Evolutionary conservation across 306 rosid genomes (phyloP).

Genomic region (Pachyrhizus erosus): DNA sequence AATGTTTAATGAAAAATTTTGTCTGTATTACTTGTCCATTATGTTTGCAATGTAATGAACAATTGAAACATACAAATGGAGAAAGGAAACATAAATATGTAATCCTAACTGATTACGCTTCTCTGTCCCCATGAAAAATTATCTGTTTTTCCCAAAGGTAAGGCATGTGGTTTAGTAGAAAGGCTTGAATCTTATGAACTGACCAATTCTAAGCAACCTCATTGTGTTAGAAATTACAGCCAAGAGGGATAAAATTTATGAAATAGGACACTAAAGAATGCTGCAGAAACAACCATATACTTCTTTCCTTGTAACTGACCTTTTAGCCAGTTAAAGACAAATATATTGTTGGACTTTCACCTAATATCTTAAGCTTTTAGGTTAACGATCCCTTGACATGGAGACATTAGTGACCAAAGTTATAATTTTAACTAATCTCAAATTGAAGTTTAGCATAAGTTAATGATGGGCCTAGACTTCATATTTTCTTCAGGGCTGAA

Average conservation of each 20-base stretch:
- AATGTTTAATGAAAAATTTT: background rate
- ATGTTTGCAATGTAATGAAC: background rate
- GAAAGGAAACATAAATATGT: background rate
- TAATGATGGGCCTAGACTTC: background rate
- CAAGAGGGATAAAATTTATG: background rate
- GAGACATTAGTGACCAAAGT: background rate
- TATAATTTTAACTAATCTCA: background rate
- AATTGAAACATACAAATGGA: background rate
- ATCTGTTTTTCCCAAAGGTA: background rate
- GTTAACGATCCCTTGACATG: conserved; percentile 10
- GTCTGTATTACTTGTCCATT: background rate
- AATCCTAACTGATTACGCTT: conserved; percentile 16
- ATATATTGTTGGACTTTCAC: conserved; percentile 2
- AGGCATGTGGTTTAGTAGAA: background rate
- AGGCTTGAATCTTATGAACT: conserved; percentile 26
- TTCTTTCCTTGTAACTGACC: conserved; percentile 20
- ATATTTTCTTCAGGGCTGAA: conserved; percentile 8
- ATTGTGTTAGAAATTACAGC: background rate
- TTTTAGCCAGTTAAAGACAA: conserved; percentile 10
- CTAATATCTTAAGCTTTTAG: background rate
- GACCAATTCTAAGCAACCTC: conserved; percentile 11
- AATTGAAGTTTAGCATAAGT: background rate
- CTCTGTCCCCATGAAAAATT: conserved; percentile 10
- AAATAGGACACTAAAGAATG: background rate
- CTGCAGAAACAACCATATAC: conserved; percentile 28